Evolutionary conservation across 129 eudicot genomes (phyloP), one percentile per base, ranked within the genome.

Genomic region (Tagetes patula): DNA sequence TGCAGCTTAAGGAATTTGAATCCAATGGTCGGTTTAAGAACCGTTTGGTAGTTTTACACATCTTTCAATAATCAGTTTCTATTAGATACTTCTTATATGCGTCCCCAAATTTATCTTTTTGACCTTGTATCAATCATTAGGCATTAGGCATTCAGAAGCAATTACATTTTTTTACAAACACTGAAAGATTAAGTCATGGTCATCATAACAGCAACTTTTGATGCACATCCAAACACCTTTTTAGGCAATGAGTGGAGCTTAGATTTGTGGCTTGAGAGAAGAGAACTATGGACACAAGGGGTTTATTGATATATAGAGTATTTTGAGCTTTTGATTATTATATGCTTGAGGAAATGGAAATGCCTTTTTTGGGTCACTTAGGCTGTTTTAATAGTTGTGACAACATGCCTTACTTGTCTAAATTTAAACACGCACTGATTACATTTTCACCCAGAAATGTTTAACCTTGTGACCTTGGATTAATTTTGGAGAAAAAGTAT

Each of bases 1-100:
- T 74, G 64, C 63, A 48, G 56, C 49, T 36, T 62, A 50, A 61
- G 31, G 48, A 46, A 60, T 36, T 36, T 43, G 60, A 74, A 32
- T 48, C 31, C 3, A 30, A 63, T 38, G 13, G 37, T 46, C 9
- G 6, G 55, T 20, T 9, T 54, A 54, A 39, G 20, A 41, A 39
- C 8, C 8, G 0, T n/a, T 50, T 7, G 4, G 37, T 38, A 69
- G 13, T 49, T 36, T n/a, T 36, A 49, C 4, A 8, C 34, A 6
- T 12, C 11, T 47, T 61, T 32, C 34, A 49, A 45, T n/a, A 8
- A 11, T 47, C 4, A 36, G 13, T 69, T 53, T 48, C 43, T 69
- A 4, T 10, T 6, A 6, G 39, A 1, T 53, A 53, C 32, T 53
- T 3, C 10, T 54, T 54, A 54, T 54, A 5, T 20, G 60, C 60